Conservation (phyloP, 345 rosid genomes). For the Ceriops tagal region DNA sequence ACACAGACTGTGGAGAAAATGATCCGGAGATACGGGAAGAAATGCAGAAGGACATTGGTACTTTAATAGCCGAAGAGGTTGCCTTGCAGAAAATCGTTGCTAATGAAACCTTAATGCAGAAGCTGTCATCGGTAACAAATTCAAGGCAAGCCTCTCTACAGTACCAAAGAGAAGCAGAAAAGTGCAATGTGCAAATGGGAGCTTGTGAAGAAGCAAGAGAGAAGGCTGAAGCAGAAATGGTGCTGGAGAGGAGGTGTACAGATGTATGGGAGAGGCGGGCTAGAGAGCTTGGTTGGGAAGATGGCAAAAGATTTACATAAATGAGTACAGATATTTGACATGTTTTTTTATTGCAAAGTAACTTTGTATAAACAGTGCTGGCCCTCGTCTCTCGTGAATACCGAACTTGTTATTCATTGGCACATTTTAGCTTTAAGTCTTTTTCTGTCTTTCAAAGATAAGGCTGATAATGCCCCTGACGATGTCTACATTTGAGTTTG, state of each 20-base stretch:
- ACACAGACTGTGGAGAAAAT: conserved; percentile 40
- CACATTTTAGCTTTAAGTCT: too few relatives aligned
- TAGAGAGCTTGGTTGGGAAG: conserved; percentile 33
- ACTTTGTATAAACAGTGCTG: neutral
- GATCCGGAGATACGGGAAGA: conserved; percentile 35
- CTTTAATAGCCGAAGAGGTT: conserved; percentile 39
- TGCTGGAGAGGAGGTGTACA: conserved; percentile 31
- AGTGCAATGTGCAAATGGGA: conserved; percentile 34
- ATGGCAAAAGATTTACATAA: neutral
- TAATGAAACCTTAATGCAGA: conserved; percentile 30
- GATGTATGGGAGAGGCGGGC: conserved; percentile 43
- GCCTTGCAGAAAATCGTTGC: conserved; percentile 32
- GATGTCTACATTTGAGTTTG: too few relatives aligned
- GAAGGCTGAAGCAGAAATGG: conserved; percentile 33
- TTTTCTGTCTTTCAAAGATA: too few relatives aligned
- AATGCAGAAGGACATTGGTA: conserved; percentile 31
- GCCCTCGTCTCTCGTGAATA: neutral
- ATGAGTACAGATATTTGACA: neutral
- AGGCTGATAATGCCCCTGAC: too few relatives aligned
- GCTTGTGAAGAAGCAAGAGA: conserved; percentile 44
- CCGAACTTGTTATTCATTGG: too few relatives aligned
- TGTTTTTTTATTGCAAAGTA: conserved; percentile 1
- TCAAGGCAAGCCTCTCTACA: conserved; percentile 22
- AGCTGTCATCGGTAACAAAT: conserved; percentile 12
- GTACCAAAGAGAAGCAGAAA: conserved; percentile 43